Evolutionary conservation across 495 filamentous ascomycete genomes (phyloP).

Genomic region (Pyrenula aspistea): DNA sequence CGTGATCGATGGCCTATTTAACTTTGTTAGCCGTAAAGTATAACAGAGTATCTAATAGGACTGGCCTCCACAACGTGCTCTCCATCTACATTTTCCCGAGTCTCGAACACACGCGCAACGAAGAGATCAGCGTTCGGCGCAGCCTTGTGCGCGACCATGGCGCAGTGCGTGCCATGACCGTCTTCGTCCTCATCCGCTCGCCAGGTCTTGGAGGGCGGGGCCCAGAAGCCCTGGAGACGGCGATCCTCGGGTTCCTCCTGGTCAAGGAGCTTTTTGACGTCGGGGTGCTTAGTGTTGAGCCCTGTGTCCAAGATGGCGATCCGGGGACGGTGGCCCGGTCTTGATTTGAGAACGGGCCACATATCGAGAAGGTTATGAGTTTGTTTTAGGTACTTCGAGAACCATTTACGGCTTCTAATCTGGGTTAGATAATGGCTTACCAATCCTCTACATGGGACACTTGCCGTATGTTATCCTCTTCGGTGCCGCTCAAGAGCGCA

Average conservation of each 20-base stretch:
- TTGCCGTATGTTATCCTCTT: no score
- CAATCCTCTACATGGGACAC: no score
- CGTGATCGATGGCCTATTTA: slow-evolving; percentile 12
- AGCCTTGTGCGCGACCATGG: slow-evolving; percentile 2
- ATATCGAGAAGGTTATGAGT: neutral
- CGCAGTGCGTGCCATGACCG: slow-evolving; percentile 7
- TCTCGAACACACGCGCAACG: slow-evolving; percentile 1
- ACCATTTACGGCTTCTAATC: no score
- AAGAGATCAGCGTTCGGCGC: slow-evolving; percentile 5
- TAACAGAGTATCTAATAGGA: neutral
- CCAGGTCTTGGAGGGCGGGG: neutral
- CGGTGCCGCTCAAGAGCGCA: no score
- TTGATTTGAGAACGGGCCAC: neutral
- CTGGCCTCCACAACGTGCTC: neutral
- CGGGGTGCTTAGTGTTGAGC: neutral
- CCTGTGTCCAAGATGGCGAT: slow-evolving; percentile 4
- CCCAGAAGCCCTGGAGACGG: neutral
- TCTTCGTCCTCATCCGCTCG: neutral
- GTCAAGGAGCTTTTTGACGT: neutral
- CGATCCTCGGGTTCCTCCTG: no score
- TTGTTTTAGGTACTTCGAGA: no score
- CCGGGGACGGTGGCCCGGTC: neutral
- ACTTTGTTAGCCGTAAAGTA: neutral
- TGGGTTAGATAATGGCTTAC: no score
- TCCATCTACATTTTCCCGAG: neutral